Conservation (phyloP, 225 moss, liverwort and hornwort genomes). For the Asterella californica region DNA sequence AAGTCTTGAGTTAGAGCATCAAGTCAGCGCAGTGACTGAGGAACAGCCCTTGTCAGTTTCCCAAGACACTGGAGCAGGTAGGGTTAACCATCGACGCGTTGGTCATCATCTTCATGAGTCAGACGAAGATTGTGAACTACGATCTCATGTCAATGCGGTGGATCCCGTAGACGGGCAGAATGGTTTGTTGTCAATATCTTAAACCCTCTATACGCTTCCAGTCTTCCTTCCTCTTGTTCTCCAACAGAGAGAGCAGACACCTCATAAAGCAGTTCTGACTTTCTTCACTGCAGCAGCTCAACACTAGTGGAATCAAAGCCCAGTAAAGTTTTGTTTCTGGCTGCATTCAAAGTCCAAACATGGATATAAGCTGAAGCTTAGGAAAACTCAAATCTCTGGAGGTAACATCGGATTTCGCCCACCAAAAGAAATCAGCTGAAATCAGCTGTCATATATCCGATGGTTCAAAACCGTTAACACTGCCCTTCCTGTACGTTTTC, state of each 20-base stretch:
- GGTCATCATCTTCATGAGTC: not conserved
- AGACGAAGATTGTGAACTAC: not conserved
- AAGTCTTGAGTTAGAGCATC: constrained; percentile 14
- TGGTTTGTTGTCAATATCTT: constrained; percentile 3
- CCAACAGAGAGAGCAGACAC: not conserved
- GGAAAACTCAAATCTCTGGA: too few relatives aligned
- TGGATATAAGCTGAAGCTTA: not conserved
- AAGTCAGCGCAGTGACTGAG: constrained; percentile 1
- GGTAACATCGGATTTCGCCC: too few relatives aligned
- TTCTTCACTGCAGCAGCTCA: not conserved
- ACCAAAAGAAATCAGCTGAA: not conserved
- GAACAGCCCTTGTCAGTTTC: not conserved
- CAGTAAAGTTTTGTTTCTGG: not conserved
- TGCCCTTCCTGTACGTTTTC: not conserved
- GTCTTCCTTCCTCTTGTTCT: not conserved
- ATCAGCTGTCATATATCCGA: not conserved
- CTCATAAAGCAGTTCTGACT: not conserved
- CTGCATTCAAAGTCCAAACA: not conserved
- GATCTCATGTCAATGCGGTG: not conserved
- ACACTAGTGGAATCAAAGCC: not conserved
- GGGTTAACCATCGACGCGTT: not conserved
- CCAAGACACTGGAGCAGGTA: not conserved
- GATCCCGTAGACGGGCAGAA: not conserved
- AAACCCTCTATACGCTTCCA: constrained; percentile 11
- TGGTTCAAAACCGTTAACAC: not conserved